Evolutionary conservation across 805 yeast genomes (phyloP), one percentile per base, ranked within the genome.

Genomic region (Priceomyces castillae): DNA sequence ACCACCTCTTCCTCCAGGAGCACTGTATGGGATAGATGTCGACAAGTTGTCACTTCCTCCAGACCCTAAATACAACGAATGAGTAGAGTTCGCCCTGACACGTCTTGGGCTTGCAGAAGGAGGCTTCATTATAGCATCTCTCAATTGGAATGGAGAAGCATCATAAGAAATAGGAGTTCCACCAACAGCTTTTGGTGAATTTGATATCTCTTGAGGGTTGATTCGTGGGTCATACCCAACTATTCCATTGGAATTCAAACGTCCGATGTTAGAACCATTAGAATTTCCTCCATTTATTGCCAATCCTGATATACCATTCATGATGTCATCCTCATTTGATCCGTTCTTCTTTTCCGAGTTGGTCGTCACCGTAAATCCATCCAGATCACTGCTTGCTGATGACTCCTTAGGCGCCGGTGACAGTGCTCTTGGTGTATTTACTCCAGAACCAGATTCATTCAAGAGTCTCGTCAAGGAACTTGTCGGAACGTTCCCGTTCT

Each of bases 11-110:
- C 86, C 84, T 18, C 86, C 86, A 1, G 90, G 90, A 1, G 81
- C 88, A 6, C 84, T 73, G 59, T 83, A 84, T 1, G 90, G 90
- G 39, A 84, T 83, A 31, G 80, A 72, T 18, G 80, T 69, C 4
- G 86, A 77, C 50, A 83, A 67, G 46, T 71, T 66, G 46, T 71
- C 76, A 31, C 59, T 53, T 19, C 65, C 65, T 14, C 61, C 62
- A 18, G 55, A 49, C 40, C 64, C 56, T 40, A 61, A 53, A 45
- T 69, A 70, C 16, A 72, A 67, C 30, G 71, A 59, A 49, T 71
- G 74, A 7, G 69, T 58, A 9, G 74, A 69, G 48, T 65, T 65
- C 31, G 68, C 65, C 30, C 74, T 52, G 33, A 62, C 67, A 25
- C 66, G 40, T 69, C 83, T 48, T 51, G 80, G 71, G 47, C 71